A percentile compares a stretch with the other conserved stretches of the same genome.
Evolutionary conservation across 2,329 filamentous ascomycete genomes (phyloP).

Genomic region (Neopestalotiopsis clavispora): DNA sequence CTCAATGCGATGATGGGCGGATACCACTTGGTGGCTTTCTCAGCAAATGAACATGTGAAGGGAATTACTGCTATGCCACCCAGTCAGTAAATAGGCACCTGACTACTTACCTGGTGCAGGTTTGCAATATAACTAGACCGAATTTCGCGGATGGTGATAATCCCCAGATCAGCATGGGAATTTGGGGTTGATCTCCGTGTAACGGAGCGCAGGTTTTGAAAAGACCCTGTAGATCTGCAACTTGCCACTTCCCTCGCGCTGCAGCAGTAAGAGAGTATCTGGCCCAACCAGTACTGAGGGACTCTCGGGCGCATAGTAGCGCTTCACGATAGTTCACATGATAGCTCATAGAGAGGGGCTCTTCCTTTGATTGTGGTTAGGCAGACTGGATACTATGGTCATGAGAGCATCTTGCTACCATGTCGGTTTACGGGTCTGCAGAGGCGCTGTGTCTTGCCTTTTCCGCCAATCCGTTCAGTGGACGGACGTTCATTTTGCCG

Average conservation of each 20-base stretch:
- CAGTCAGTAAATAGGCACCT: too few relatives aligned
- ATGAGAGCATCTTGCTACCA: neutral
- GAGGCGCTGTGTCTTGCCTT: neutral
- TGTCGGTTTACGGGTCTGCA: neutral
- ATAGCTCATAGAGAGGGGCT: neutral
- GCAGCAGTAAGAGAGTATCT: neutral
- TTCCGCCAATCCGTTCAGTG: neutral
- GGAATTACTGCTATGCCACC: too few relatives aligned
- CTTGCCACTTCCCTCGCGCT: neutral
- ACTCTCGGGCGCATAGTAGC: neutral
- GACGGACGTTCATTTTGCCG: neutral
- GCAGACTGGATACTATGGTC: slow-evolving; percentile 1
- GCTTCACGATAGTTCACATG: slow-evolving; percentile 9
- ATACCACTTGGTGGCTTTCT: neutral
- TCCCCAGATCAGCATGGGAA: neutral
- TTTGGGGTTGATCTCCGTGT: neutral
- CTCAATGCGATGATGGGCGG: neutral
- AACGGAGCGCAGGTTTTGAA: neutral
- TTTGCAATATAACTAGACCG: too few relatives aligned
- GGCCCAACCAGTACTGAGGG: neutral
- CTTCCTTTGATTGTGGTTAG: neutral
- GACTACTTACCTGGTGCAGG: too few relatives aligned
- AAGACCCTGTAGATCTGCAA: too few relatives aligned
- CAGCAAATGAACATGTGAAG: neutral
- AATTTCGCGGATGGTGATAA: too few relatives aligned